A percentile compares a stretch with the other conserved stretches of the same genome.
These are phyloP conservation scores for Eucalyptus regnans DNA, from an alignment of 345 rosid genomes.

Conservation along the genomic window DNA sequence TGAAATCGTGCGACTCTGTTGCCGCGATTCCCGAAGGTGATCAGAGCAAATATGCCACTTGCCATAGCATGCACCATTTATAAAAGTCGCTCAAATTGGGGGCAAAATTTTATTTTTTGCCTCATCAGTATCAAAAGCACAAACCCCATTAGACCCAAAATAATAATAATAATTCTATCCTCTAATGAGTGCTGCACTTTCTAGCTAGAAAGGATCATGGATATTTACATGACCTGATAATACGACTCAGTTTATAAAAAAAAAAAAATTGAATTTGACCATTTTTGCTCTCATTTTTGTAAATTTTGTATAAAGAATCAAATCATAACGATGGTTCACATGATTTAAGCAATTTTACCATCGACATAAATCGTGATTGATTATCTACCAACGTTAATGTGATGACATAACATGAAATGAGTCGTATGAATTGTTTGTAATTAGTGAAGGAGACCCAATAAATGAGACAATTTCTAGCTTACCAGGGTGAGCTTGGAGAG, in stretches of 20 bases:
- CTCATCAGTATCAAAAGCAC: not conserved
- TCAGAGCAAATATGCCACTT: not conserved
- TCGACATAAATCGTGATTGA: not conserved
- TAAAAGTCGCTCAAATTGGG: not conserved
- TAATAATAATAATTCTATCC: not conserved
- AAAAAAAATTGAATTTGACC: not conserved
- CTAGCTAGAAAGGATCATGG: not conserved
- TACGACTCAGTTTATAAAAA: not conserved
- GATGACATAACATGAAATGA: not conserved
- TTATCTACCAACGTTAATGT: not conserved
- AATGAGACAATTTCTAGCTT: not conserved
- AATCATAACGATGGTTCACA: not conserved
- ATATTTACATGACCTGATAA: not conserved
- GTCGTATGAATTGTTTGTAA: not conserved
- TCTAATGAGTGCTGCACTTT: not conserved
- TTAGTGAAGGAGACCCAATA: not conserved
- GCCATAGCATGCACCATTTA: not conserved
- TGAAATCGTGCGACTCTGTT: not conserved
- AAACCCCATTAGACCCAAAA: not conserved
- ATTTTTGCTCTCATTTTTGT: not conserved
- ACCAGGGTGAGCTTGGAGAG: slow-evolving; percentile 72
- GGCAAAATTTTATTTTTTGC: not conserved
- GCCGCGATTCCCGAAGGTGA: not conserved
- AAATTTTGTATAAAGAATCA: not conserved
- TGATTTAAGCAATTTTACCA: no score